phyloP scores from a whole-genome alignment of 345 rosid species.

The Eucalyptus globulus region DNA sequence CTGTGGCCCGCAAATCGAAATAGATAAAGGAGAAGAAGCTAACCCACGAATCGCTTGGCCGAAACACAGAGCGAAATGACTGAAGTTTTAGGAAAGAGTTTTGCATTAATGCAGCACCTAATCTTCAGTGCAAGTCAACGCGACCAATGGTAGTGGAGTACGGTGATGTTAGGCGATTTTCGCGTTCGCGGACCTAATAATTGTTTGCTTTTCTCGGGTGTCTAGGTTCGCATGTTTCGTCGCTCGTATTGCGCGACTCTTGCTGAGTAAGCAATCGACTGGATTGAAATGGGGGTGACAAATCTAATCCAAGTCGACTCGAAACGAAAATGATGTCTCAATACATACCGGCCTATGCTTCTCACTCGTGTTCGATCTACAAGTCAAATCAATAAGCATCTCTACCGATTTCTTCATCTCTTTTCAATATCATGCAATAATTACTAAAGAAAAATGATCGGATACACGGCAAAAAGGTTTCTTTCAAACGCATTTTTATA shows the following conservation, averaged over 20 bases:
- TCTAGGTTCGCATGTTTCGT: background rate
- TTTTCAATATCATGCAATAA: background rate
- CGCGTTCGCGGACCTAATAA: background rate
- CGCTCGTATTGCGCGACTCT: background rate
- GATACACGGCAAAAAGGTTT: background rate
- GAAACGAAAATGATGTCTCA: background rate
- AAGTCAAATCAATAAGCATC: background rate
- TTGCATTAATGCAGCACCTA: background rate
- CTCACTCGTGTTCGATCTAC: fast-evolving
- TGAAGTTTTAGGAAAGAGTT: background rate
- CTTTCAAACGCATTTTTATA: background rate
- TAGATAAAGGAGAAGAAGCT: background rate
- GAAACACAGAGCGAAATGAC: background rate
- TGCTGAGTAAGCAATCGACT: background rate
- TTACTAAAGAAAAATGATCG: background rate
- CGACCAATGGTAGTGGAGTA: background rate
- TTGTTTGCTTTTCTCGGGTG: background rate
- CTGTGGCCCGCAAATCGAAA: background rate
- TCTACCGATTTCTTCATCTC: fast-evolving
- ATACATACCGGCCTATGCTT: background rate
- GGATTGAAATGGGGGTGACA: background rate
- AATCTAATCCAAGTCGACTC: background rate
- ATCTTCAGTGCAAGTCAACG: background rate
- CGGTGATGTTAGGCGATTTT: background rate
- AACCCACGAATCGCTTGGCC: background rate